Evolutionary conservation across 768 basidiomycete genomes (phyloP).

Genomic region (Mycena vulgaris): DNA sequence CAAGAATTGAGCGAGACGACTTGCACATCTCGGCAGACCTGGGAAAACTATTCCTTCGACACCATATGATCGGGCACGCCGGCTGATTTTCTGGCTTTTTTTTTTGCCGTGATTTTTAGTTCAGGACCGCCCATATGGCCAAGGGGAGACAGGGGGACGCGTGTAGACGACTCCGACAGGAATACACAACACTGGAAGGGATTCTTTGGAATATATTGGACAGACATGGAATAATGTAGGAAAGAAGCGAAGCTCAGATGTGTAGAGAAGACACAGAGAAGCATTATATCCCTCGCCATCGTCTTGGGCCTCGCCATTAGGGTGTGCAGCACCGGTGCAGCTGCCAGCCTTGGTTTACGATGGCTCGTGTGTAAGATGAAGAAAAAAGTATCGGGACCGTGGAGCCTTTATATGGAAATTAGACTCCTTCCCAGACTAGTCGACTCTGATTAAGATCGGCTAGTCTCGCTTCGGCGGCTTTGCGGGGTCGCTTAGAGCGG

Average conservation of each 20-base stretch:
- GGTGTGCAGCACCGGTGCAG: slow-evolving; percentile 61
- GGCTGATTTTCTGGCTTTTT: slow-evolving; percentile 16
- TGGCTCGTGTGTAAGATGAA: slow-evolving; percentile 71
- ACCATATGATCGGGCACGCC: background rate
- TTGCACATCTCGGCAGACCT: slow-evolving; percentile 78
- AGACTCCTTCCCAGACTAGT: too few relatives aligned
- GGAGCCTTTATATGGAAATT: slow-evolving; percentile 32
- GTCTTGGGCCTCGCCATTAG: slow-evolving; percentile 89
- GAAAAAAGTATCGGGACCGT: slow-evolving; percentile 36
- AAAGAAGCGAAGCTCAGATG: slow-evolving; percentile 70
- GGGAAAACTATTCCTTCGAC: slow-evolving; percentile 70
- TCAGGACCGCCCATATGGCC: slow-evolving; percentile 55
- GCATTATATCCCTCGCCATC: slow-evolving; percentile 82
- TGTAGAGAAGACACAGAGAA: slow-evolving; percentile 48
- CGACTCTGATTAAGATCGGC: too few relatives aligned
- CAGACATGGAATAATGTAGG: slow-evolving; percentile 54
- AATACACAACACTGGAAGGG: slow-evolving; percentile 54
- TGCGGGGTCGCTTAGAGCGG: too few relatives aligned
- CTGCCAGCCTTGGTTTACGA: slow-evolving; percentile 76
- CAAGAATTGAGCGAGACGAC: slow-evolving; percentile 72
- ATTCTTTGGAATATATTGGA: slow-evolving; percentile 38
- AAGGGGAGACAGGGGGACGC: slow-evolving; percentile 54
- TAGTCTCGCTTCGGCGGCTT: too few relatives aligned
- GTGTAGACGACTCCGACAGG: slow-evolving; percentile 48
- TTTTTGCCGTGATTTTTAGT: slow-evolving; percentile 44